Percentiles rank a stretch among this genome's conserved stretches.
phyloP scores from a whole-genome alignment of 768 basidiomycete genomes.

The Dendrothele bispora region DNA sequence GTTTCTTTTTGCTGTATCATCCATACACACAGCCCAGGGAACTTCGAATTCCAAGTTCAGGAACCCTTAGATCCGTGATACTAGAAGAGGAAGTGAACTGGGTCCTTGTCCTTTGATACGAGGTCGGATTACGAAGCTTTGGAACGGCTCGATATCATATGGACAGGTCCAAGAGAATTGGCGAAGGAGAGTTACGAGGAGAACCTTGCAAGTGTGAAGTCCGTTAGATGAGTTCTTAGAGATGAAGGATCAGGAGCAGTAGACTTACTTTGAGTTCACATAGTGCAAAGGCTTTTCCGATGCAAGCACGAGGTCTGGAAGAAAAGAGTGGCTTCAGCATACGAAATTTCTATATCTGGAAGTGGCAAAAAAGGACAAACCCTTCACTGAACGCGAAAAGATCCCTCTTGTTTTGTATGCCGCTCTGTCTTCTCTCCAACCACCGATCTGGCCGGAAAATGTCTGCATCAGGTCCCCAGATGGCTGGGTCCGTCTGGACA shows the following conservation, averaged over 20 bases:
- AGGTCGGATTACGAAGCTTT: conserved; percentile 66
- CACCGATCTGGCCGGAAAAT: conserved; percentile 64
- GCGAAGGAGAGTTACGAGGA: conserved; percentile 50
- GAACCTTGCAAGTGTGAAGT: conserved; percentile 21
- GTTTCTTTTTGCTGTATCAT: too few species aligned
- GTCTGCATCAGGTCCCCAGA: conserved; percentile 63
- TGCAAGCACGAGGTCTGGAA: conserved; percentile 56
- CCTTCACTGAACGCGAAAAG: conserved; percentile 61
- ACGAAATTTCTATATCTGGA: too few species aligned
- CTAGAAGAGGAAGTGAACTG: conserved; percentile 57
- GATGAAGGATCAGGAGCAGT: not conserved
- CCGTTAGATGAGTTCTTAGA: not conserved
- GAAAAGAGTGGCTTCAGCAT: conserved; percentile 10
- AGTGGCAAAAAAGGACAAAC: conserved; percentile 29
- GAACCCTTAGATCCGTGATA: too few species aligned
- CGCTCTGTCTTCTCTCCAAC: conserved; percentile 40
- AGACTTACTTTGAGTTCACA: conserved; percentile 59
- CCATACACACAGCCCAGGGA: too few species aligned
- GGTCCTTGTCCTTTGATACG: conserved; percentile 50
- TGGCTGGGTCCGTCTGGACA: conserved; percentile 47
- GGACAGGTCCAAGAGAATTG: conserved; percentile 55
- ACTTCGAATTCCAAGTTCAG: too few species aligned
- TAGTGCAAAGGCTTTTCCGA: conserved; percentile 58
- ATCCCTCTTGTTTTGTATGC: conserved; percentile 34
- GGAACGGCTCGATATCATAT: conserved; percentile 58